A percentile compares a stretch with the other conserved stretches of the same genome.
Evolutionary conservation across 2,329 filamentous ascomycete genomes (phyloP).

Genomic region (Paracoccidioides brasiliensis): DNA sequence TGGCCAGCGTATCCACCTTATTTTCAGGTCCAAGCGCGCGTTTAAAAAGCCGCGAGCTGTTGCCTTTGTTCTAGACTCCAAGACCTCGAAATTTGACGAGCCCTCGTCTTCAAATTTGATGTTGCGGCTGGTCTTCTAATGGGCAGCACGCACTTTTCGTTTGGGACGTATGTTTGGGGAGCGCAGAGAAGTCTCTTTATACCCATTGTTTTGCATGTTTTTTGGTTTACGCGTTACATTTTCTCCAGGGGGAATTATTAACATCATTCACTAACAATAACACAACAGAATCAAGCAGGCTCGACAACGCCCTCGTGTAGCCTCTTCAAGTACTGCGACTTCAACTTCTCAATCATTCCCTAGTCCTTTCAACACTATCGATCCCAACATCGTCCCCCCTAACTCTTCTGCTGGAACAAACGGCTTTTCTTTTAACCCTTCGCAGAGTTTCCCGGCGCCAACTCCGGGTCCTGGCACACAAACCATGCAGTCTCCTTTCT

Average conservation of each 20-base stretch:
- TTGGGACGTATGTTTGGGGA: neutral
- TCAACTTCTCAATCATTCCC: slow-evolving; percentile 13
- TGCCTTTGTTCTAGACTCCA: neutral
- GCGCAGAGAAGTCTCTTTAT: neutral
- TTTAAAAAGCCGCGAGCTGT: neutral
- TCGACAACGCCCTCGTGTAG: slow-evolving; percentile 16
- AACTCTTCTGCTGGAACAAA: slow-evolving; percentile 13
- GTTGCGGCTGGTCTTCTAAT: neutral
- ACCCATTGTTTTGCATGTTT: neutral
- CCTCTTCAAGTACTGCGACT: slow-evolving; percentile 10
- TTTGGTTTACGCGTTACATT: neutral
- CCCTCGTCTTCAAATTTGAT: neutral
- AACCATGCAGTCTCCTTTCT: slow-evolving; percentile 16
- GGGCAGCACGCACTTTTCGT: neutral
- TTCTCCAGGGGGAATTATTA: neutral
- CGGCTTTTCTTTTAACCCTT: slow-evolving; percentile 24
- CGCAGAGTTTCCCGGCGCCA: slow-evolving; percentile 24
- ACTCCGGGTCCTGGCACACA: slow-evolving; percentile 13
- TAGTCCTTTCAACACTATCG: slow-evolving; percentile 19
- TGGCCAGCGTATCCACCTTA: neutral
- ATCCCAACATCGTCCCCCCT: slow-evolving; percentile 20
- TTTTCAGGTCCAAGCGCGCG: neutral
- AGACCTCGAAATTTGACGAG: neutral
- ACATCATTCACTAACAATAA: slow-evolving; percentile 2
- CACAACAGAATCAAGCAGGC: slow-evolving; percentile 20